Conservation (phyloP, 2,329 filamentous ascomycete genomes). For the Fusarium secorum region DNA sequence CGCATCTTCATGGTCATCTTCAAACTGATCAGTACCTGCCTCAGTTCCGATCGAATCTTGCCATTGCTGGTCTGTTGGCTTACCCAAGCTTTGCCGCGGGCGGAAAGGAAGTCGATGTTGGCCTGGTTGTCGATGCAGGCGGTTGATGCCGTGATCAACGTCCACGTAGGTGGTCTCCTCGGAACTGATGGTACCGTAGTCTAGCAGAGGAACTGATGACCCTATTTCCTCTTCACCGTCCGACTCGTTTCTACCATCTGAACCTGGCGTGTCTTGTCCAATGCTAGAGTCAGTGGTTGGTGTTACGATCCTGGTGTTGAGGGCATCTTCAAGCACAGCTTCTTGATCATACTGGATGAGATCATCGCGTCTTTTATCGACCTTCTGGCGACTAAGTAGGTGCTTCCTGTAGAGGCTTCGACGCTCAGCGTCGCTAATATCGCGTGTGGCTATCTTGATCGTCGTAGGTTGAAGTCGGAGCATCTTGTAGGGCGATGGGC, state of each 20-base stretch:
- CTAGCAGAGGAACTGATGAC: neutral
- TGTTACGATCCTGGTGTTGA: neutral
- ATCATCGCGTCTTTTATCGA: neutral
- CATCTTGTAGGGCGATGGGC: slow-evolving; percentile 13
- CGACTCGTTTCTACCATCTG: neutral
- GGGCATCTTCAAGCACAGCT: neutral
- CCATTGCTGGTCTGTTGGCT: neutral
- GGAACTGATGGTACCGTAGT: neutral
- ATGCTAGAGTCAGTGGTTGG: neutral
- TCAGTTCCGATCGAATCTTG: no score
- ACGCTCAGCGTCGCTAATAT: slow-evolving; percentile 32
- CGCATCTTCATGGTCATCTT: neutral
- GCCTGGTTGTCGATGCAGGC: neutral
- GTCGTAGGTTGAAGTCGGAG: slow-evolving; percentile 33
- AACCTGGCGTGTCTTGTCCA: neutral
- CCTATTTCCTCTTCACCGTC: neutral
- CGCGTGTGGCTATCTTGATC: slow-evolving; percentile 22
- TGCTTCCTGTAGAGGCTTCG: slow-evolving; percentile 35
- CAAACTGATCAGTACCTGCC: neutral
- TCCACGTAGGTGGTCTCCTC: neutral
- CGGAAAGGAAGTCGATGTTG: neutral
- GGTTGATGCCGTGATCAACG: neutral
- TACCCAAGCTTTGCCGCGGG: neutral
- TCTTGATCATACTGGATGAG: neutral
- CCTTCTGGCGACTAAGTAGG: neutral